Base-by-base conservation (phyloP, 768 basidiomycete genomes). In the Pleurotus eryngii region DNA sequence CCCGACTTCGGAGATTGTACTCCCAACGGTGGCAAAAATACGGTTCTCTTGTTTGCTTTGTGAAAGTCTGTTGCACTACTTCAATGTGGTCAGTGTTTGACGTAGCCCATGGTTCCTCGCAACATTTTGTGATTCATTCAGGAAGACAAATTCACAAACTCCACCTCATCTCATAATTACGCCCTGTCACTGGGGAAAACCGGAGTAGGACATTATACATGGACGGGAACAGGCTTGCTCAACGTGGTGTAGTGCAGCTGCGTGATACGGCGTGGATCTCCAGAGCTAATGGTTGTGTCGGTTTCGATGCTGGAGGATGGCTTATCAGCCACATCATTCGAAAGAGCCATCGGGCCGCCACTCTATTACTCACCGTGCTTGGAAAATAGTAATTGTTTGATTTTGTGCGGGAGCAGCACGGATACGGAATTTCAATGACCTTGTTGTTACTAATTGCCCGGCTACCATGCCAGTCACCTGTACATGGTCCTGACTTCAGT, bases 401-500 rank as follows among this genome's bases (percentile, higher is more conserved):
- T 62, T 67, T 54, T 76, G 72, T 7, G 75, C 78, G 5, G 71
- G 72, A 2, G 59, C 57, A 8, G 58, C 80, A 18, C 79, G 73
- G 14, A 81, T 71, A 6, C 73, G 68, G 58, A 77, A 73, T 45
- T 72, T 74, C 46, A 77, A 55, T 2, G 68, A 67, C 20, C 74
- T 76, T 24, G 72, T 76, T 46, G 76, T 67, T 58, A 74, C 62
- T 39, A 78, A 67, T 48, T 65, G 61, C 1, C 80, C 79, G 3
- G 75, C 72, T 2, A 80, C 72, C 47, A 78, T 67, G 3, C 68
- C 64, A 1, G 64, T 63, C 75, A 78, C 18, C 30, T 35, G 30
- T 11, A 35, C 11, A 35, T 11, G 30, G 2, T 11, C 30, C 11
- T 35, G 11, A 9, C 30, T 35, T 35, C 30, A 35, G 30, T 35